phyloP scores from a whole-genome alignment of 345 rosid genomes.

The Sisymbrium irio region DNA sequence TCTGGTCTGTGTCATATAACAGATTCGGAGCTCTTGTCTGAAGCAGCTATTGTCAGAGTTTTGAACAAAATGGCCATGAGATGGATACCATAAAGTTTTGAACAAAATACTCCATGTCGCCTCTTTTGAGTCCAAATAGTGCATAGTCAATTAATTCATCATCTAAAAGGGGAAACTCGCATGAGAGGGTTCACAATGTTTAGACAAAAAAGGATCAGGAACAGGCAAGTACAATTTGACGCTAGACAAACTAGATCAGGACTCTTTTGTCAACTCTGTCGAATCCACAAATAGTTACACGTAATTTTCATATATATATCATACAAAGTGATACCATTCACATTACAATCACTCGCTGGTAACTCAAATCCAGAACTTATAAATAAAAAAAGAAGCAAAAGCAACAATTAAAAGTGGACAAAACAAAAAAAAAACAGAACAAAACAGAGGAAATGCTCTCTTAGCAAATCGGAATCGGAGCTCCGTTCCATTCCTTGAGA shows the following conservation, averaged over 20 bases:
- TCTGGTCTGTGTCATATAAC: constrained; percentile 12
- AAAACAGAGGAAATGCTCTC: constrained; percentile 12
- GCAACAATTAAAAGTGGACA: neutral
- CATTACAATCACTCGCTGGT: constrained; percentile 13
- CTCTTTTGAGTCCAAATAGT: neutral
- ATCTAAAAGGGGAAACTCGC: neutral
- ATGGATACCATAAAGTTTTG: neutral
- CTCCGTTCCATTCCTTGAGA: constrained; percentile 73
- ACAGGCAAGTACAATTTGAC: neutral
- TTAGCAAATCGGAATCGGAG: constrained; percentile 63
- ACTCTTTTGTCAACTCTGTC: constrained; percentile 13
- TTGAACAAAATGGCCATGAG: neutral
- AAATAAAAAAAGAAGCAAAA: neutral
- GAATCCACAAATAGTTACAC: constrained; percentile 14
- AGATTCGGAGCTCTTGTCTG: neutral
- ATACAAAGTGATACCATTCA: constrained; percentile 22
- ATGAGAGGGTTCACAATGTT: neutral
- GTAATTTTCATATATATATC: constrained; percentile 16
- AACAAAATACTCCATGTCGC: neutral
- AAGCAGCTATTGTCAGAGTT: neutral
- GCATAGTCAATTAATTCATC: neutral
- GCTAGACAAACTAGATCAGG: neutral
- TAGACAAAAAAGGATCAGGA: neutral
- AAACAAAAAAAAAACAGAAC: neutral
- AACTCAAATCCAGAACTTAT: constrained; percentile 1